Base-by-base conservation (phyloP, 2,329 filamentous ascomycete species). In the Sarocladiaceae sp. region DNA sequence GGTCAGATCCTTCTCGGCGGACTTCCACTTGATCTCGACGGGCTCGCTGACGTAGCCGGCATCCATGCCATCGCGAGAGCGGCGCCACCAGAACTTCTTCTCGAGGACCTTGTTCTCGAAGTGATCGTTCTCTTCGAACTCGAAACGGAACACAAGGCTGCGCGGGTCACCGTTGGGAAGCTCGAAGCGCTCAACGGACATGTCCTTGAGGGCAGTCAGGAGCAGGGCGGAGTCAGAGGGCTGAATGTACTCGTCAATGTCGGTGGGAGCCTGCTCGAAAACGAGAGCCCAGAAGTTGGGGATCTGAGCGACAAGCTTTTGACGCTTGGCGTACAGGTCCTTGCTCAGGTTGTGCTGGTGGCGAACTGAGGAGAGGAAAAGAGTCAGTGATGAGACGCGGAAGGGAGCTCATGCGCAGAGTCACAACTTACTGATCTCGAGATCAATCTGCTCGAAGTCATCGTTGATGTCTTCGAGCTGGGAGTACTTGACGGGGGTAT, bases 281-380 rank as follows among this genome's bases (percentile, higher is more conserved):
- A 97, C 92, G 54, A 95, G 82, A n/a, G 89, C 79, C 94, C 94
- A 97, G 82, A 97, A 99, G 74, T 89, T 84, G 60, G 84, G 82
- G 64, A 97, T 92, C 64, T 85, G 77, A 57, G 80, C 70, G 58
- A 94, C 75, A 57, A 90, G 71, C 60, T 82, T 78, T 58, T 82
- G 77, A 66, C 93, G 90, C 72, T 88, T 88, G 62, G 80, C 77
- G 75, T 90, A 96, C 56, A 96, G 80, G 40, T 86, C 79, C 55
- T 77, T 75, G 62, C 82, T 80, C 60, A 91, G 77, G 58, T 79
- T 72, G 60, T 86, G 80, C 68, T 92, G 86, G 64, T 87, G 79
- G 64, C 88, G 86, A 64, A 91, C 88, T 92, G 64, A 17, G 33
- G 18, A 11, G n/a, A n/a, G 17, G 10, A 44, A 20, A 22, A n/a